Evolutionary conservation across 1,284 basidiomycete species (phyloP).

Genomic region (Sphagnurus paluster): DNA sequence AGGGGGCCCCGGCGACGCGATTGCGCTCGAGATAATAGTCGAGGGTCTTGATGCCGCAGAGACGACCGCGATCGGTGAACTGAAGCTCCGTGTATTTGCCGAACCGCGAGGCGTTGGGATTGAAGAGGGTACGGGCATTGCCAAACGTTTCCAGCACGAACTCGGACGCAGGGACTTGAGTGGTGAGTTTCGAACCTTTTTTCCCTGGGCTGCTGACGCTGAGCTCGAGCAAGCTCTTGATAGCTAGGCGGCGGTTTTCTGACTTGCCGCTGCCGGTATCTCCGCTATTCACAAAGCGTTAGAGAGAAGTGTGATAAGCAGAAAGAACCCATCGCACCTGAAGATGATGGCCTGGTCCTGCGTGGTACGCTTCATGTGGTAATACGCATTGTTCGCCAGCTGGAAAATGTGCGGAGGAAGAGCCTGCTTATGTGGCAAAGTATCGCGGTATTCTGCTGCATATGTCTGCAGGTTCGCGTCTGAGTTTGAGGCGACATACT

Average conservation of each 20-base stretch:
- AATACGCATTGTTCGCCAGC: constrained; percentile 89
- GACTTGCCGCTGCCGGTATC: constrained; percentile 95
- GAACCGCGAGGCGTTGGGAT: constrained; percentile 89
- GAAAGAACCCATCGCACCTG: constrained; percentile 56
- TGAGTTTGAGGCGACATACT: constrained; percentile 77
- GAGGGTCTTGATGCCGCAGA: constrained; percentile 91
- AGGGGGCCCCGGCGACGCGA: constrained; percentile 77
- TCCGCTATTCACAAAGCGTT: constrained; percentile 53
- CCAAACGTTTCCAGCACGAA: constrained; percentile 95
- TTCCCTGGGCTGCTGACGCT: constrained; percentile 89
- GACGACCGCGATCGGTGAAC: constrained; percentile 86
- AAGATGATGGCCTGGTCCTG: constrained; percentile 92
- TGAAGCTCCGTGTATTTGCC: constrained; percentile 95
- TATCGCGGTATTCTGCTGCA: constrained; percentile 72
- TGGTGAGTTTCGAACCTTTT: constrained; percentile 86
- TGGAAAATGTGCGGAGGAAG: constrained; percentile 87
- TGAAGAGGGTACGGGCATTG: constrained; percentile 86
- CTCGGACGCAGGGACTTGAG: constrained; percentile 89
- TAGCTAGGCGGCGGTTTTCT: constrained; percentile 86
- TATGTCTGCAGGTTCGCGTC: constrained; percentile 85
- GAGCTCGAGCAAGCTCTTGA: constrained; percentile 88
- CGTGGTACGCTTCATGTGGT: constrained; percentile 92
- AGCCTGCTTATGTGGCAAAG: constrained; percentile 48
- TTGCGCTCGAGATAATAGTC: constrained; percentile 96
- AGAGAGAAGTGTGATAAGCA: constrained; percentile 1